Conservation (phyloP, 2,329 filamentous ascomycete species). For the Cladophialophora bantiana region DNA sequence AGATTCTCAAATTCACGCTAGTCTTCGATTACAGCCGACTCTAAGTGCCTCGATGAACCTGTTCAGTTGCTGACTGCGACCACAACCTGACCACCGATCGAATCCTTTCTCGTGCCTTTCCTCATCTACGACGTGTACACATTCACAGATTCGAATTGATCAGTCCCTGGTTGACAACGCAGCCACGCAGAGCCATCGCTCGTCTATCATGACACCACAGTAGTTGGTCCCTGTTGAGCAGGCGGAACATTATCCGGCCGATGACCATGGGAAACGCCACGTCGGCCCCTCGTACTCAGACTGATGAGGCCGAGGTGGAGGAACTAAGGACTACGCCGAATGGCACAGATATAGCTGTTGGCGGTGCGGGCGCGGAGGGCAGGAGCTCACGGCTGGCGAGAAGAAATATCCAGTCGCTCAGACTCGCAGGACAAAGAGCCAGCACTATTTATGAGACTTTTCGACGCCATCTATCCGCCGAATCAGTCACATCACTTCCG, state of each 20-base stretch:
- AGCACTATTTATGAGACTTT: constrained; percentile 40
- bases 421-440: constrained; percentile 31
- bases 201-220: constrained; percentile 29
- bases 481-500: constrained; percentile 25
- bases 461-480: constrained; percentile 39
- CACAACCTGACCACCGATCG: constrained; percentile 2
- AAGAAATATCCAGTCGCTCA: constrained; percentile 30
- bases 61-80: constrained; percentile 25
- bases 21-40: constrained; percentile 4
- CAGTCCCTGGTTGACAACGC: neutral
- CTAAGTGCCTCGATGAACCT: constrained; percentile 23
- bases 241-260: constrained; percentile 14
- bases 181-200: neutral
- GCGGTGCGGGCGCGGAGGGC: constrained; percentile 15
- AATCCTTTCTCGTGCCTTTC: neutral
- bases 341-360: constrained; percentile 9
- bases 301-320: constrained; percentile 30
- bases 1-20: neutral
- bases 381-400: constrained; percentile 27
- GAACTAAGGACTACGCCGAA: constrained; percentile 22
- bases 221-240: constrained; percentile 23
- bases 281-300: constrained; percentile 23
- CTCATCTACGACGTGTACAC: neutral
- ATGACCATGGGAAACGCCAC: constrained; percentile 34
- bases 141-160: neutral